Evolutionary conservation across 257 asterid species (phyloP).

Genomic region (Solanum phureja): DNA sequence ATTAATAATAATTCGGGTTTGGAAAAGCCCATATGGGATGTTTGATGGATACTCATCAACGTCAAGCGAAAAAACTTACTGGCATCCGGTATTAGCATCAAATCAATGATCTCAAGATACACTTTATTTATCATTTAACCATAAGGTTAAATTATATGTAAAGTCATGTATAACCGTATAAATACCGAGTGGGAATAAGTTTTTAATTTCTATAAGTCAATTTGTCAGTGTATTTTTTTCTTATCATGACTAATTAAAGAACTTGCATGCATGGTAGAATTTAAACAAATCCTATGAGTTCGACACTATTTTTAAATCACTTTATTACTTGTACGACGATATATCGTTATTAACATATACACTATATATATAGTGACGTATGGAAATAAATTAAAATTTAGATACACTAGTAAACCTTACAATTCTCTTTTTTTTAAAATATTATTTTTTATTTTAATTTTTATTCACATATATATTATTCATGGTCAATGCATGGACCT

Average conservation of each 20-base stretch:
- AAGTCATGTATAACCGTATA: background rate
- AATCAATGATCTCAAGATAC: background rate
- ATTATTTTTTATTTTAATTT: background rate
- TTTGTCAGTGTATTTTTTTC: background rate
- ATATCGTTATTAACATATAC: too few species aligned
- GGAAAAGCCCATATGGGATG: slow-evolving; percentile 40
- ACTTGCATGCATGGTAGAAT: background rate
- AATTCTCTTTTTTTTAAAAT: background rate
- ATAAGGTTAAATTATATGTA: background rate
- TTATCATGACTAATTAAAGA: background rate
- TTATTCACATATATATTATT: background rate
- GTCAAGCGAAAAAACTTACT: background rate
- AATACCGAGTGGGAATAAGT: background rate
- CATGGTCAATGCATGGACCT: background rate
- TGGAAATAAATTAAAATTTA: background rate
- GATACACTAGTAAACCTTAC: background rate
- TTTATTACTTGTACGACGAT: background rate
- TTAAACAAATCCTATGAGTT: background rate
- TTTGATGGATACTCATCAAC: background rate
- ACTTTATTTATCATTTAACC: background rate
- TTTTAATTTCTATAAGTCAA: background rate
- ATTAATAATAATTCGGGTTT: slow-evolving; percentile 25
- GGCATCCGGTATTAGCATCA: background rate
- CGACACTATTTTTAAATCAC: background rate
- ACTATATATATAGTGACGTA: background rate